Percentiles rank a stretch among this genome's conserved stretches.
These are phyloP conservation scores for Wickerhamomyces queroliae DNA, from an alignment of 805 yeast genomes.

Conservation along the genomic window DNA sequence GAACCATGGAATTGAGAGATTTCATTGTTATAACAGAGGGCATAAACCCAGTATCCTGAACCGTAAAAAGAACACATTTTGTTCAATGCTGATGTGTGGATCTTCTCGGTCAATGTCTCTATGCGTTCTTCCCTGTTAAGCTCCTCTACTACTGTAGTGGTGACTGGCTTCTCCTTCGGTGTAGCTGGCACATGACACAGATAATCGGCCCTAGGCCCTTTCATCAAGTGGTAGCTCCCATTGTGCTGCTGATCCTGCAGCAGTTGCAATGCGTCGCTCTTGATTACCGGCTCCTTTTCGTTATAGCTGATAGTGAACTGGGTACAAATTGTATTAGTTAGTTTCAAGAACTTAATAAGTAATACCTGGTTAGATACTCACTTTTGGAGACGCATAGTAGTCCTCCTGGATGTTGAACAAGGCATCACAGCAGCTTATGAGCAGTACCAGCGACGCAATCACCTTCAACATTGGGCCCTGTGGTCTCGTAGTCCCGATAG, in stretches of 20 bases:
- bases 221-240: constrained; percentile 4
- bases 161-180: not conserved
- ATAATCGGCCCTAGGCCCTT: not conserved
- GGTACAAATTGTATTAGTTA: not conserved
- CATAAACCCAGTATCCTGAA: constrained; percentile 14
- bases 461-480: too few relatives aligned
- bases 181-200: constrained; percentile 11
- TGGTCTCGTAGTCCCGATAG: too few relatives aligned
- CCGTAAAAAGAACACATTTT: not conserved
- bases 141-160: not conserved
- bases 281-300: constrained; percentile 1
- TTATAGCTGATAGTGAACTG: constrained; percentile 12
- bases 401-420: constrained; percentile 17
- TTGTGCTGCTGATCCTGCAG: not conserved
- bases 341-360: too few relatives aligned
- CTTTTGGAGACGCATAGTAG: constrained; percentile 16
- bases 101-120: not conserved
- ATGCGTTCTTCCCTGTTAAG: not conserved
- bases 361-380: constrained; percentile 5
- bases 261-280: not conserved
- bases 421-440: constrained; percentile 1
- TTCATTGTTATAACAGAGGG: constrained; percentile 3
- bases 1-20: constrained; percentile 13
- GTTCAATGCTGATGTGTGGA: too few relatives aligned
- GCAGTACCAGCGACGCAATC: not conserved